Evolutionary conservation across 1,139 yeast species (phyloP), one percentile per base, ranked within the genome.

Genomic region (Arxiozyma heterogenica): DNA sequence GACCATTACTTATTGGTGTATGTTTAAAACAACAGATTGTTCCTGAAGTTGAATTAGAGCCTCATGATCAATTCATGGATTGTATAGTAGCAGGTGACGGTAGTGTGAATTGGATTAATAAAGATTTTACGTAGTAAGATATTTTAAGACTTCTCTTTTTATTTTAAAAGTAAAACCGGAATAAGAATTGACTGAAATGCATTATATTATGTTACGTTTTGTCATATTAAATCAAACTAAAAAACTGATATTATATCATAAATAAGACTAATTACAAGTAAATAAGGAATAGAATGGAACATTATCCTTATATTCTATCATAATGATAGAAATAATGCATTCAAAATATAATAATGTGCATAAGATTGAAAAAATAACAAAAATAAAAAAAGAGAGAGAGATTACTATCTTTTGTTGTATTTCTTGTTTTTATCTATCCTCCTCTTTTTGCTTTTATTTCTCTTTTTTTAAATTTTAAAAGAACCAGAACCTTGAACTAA

Each of bases 21-120:
- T 65, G 67, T 4, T 56, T 69, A 21, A 57, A 73, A 17, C 64
- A 69, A 50, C 86, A 85, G 64, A 94, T 91, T 60, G 63, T 87
- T n/a, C 77, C 84, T 0, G 61, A 64, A 1, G 65, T 91, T 11
- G 95, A 95, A 0, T 59, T 72, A 12, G 96, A 88, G 59, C 68
- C 66, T 0, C 96, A 88, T 62, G 98, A 91, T 64, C 79, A 82
- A 68, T 55, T 58, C 6, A 69, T 91, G 59, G 88, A 91, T 67
- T 75, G 75, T 4, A 74, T 90, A 0, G 70, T 88, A 0, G 72
- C 80, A 4, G 78, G 74, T 17, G 71, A 68, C 45, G 59, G 70
- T 3, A 51, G 53, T 12, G 51, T 64, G n/a, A 57, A 58, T 47
- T 63, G 67, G 68, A 54, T 57, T 17, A 50, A 55, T 34, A 53